Evolutionary conservation across 2,329 filamentous ascomycete species (phyloP), one percentile per base, ranked within the genome.

Genomic region (Myrmaecium sp.): DNA sequence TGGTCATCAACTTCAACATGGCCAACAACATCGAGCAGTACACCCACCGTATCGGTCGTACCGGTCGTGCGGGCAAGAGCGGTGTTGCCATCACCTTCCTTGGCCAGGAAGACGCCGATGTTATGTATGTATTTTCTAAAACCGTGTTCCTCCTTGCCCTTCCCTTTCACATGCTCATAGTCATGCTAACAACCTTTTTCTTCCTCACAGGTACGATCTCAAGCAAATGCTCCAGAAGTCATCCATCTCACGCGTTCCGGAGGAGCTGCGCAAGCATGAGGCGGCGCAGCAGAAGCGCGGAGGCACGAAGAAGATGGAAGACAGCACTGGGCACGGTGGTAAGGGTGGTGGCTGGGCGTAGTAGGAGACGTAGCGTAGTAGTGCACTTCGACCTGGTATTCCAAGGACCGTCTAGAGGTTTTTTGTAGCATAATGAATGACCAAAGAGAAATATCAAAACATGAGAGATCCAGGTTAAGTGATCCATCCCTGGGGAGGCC

Each of bases 1-100:
- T 98, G 33, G 89, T 98, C 30, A 67, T 98, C 67, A 98, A 98
- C 66, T 98, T 98, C 56, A 89, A 98, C 55, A 69, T 98, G n/a
- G 89, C 89, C 26, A 94, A 84, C 30, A 89, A 95, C 48, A 92
- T 95, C 45, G 89, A 95, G 46, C 89, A 95, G 58, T 98, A 98
- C 43, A 89, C 98, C 32, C 89, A 98, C 60, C 81, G 89, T 55
- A 98, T 98, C 47, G 89, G 89, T 75, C 89, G 89, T 86, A 98
- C 89, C 38, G 89, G 89, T 64, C 78, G 89, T 73, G 89, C 89
- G 2, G 89, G 89, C 34, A 95, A 95, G 69, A 84, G 70, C 40
- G 89, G 89, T 74, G 74, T 93, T 26, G 80, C 89, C 3, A 89
- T 98, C 36, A 98, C 89, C 0, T 98, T 98, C 62, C 54, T 95